Evolutionary conservation across 1,284 basidiomycete genomes (phyloP).

Genomic region (Boletus hoseneyae): DNA sequence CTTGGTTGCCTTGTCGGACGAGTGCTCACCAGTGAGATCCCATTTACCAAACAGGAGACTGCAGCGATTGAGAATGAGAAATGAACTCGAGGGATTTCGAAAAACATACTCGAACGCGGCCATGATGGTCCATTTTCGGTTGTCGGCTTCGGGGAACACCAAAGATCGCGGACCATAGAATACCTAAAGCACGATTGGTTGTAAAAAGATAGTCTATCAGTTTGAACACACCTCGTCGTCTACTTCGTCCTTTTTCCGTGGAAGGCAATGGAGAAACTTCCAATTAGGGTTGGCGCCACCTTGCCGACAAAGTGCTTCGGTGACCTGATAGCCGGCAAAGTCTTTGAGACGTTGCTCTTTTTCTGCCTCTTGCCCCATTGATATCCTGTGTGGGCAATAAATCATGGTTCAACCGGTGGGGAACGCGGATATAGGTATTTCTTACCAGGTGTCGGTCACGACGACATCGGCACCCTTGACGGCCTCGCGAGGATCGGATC

Average conservation of each 20-base stretch:
- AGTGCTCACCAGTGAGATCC: constrained; percentile 31
- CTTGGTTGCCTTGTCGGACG: constrained; percentile 12
- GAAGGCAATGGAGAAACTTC: constrained; percentile 97
- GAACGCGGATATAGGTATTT: constrained; percentile 12
- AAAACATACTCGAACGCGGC: constrained; percentile 76
- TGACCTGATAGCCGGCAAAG: constrained; percentile 94
- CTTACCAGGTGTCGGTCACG: constrained; percentile 92
- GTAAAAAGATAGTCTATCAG: background rate
- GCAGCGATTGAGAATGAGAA: constrained; percentile 10
- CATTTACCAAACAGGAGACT: constrained; percentile 53
- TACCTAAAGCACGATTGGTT: constrained; percentile 41
- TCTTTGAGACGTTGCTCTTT: constrained; percentile 86
- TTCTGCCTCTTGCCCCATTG: constrained; percentile 98
- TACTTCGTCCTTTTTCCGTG: constrained; percentile 90
- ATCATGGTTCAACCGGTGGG: background rate
- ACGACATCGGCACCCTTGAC: constrained; percentile 90
- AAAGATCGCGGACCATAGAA: constrained; percentile 76
- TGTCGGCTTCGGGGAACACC: constrained; percentile 76
- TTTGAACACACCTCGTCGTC: constrained; percentile 76
- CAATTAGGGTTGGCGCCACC: constrained; percentile 86
- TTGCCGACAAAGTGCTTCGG: constrained; percentile 74
- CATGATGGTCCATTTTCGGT: constrained; percentile 95
- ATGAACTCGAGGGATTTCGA: background rate
- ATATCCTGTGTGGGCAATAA: constrained; percentile 62
- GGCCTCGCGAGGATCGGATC: constrained; percentile 79